phyloP scores from a whole-genome alignment of 2,329 filamentous ascomycete species.

The Fusarium nisikadoi region DNA sequence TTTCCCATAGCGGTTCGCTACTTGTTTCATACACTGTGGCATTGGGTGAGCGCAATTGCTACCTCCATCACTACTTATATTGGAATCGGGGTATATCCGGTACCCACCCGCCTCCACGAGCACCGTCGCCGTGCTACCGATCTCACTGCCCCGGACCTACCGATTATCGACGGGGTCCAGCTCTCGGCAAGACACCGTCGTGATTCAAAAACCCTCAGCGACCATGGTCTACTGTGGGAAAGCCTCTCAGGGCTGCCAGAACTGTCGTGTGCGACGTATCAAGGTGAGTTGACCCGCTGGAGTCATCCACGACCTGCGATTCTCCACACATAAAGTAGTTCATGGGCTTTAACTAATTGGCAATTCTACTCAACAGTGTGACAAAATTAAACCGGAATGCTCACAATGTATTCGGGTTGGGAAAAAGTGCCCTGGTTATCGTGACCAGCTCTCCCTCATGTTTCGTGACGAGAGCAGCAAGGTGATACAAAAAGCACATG shows the following conservation, averaged over 20 bases:
- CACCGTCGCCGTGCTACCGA: constrained; percentile 5
- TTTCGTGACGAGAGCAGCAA: constrained; percentile 74
- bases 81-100: constrained; percentile 1
- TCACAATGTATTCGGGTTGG: constrained; percentile 70
- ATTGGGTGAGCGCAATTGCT: neutral
- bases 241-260: constrained; percentile 65
- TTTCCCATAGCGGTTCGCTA: neutral
- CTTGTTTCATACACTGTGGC: neutral
- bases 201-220: constrained; percentile 1
- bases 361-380: constrained; percentile 58
- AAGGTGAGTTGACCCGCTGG: constrained; percentile 55
- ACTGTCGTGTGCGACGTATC: constrained; percentile 64
- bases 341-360: constrained; percentile 16
- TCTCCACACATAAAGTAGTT: neutral
- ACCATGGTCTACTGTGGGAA: constrained; percentile 67
- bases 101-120: constrained; percentile 9
- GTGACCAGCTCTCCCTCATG: constrained; percentile 72
- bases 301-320: neutral
- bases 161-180: constrained; percentile 21
- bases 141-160: constrained; percentile 10
- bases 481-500: constrained; percentile 68
- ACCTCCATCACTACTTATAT: constrained; percentile 2
- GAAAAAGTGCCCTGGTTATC: constrained; percentile 71
- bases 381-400: constrained; percentile 69
- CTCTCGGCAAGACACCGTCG: constrained; percentile 12